Conservation (phyloP, 148 eudicot genomes). For the Silene uniflora region DNA sequence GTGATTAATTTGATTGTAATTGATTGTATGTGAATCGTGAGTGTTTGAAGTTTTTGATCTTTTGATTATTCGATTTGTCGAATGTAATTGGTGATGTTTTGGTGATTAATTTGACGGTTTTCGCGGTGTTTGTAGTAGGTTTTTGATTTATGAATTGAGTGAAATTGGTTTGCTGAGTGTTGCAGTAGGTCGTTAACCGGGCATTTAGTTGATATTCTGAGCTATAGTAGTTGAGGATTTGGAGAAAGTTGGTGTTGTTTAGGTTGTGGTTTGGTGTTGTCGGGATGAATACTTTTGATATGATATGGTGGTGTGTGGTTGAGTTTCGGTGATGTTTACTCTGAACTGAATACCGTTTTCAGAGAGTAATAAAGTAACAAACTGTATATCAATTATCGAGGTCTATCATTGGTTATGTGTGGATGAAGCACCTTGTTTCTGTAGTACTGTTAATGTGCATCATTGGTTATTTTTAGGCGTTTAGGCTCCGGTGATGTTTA, state of each 20-base stretch:
- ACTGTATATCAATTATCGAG: not conserved
- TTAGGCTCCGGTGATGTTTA: not conserved
- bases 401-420: not conserved
- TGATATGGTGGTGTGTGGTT: not conserved
- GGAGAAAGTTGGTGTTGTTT: not conserved
- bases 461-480: too few relatives aligned
- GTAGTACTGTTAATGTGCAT: not conserved
- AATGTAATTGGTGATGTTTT: not conserved
- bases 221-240: not conserved
- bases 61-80: not conserved
- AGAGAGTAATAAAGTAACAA: not conserved
- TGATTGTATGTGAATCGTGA: not conserved
- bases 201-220: not conserved
- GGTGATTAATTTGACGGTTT: not conserved
- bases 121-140: not conserved
- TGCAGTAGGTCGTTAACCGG: not conserved
- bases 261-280: not conserved
- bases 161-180: not conserved
- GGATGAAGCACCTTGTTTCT: not conserved
- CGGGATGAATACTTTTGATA: not conserved
- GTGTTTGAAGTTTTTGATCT: too few relatives aligned
- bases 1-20: not conserved
- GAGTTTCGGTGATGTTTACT: not conserved
- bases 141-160: not conserved
- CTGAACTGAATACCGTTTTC: not conserved